Percentiles rank a stretch among this genome's conserved stretches.
These are phyloP conservation scores for Lepiota brunneoincarnata DNA, from an alignment of 768 basidiomycete species.

Conservation along the genomic window DNA sequence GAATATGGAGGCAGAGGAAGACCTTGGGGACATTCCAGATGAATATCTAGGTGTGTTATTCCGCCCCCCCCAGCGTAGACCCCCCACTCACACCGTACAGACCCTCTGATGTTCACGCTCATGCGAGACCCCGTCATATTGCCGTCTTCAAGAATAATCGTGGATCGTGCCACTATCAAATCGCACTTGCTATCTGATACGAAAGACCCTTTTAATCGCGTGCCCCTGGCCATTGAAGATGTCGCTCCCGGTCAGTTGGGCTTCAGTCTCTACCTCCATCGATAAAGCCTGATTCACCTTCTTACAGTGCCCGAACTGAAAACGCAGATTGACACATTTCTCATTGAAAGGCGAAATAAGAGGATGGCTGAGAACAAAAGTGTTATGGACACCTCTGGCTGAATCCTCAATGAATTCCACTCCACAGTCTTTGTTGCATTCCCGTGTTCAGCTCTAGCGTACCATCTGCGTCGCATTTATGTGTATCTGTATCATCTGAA, in stretches of 20 bases:
- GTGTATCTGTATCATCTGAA: not conserved
- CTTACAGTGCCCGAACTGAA: conserved; percentile 65
- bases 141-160: conserved; percentile 72
- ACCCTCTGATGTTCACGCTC: conserved; percentile 85
- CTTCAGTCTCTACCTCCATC: not conserved
- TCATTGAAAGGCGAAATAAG: conserved; percentile 53
- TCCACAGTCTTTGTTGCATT: not conserved
- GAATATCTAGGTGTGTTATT: conserved; percentile 79
- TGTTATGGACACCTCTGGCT: conserved; percentile 9
- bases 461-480: not conserved
- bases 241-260: conserved; percentile 68
- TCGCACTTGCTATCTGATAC: conserved; percentile 89
- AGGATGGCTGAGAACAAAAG: conserved; percentile 18
- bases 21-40: conserved; percentile 90
- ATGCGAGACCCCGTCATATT: conserved; percentile 95
- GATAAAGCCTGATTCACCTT: conserved; percentile 3
- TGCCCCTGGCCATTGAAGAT: conserved; percentile 76
- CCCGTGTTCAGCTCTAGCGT: not conserved
- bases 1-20: conserved; percentile 85
- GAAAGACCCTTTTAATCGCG: conserved; percentile 94
- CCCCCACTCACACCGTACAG: conserved; percentile 33
- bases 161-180: conserved; percentile 94
- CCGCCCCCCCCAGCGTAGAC: conserved; percentile 2
- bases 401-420: not conserved
- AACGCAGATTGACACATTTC: conserved; percentile 68